A percentile compares a stretch with the other conserved stretches of the same genome.
Evolutionary conservation across 192 early-diverging fungal genomes (phyloP).

Genomic region (Entomortierella parvispora): DNA sequence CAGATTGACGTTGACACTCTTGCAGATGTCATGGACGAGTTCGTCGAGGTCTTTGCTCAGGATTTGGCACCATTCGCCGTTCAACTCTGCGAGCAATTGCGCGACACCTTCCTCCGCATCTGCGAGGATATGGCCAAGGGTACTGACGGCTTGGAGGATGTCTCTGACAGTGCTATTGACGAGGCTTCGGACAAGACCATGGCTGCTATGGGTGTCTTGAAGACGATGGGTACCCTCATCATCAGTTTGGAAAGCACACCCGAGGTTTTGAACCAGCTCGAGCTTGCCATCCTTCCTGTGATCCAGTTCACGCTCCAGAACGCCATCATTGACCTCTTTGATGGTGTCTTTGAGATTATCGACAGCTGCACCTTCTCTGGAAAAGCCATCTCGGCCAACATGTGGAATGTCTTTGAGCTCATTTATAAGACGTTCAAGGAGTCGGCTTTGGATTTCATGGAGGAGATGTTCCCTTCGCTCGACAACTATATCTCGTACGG

Average conservation of each 20-base stretch:
- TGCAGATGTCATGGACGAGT: conserved; percentile 86
- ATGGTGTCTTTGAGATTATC: conserved; percentile 89
- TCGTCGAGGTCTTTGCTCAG: conserved; percentile 92
- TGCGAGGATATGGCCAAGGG: conserved; percentile 59
- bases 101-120: conserved; percentile 89
- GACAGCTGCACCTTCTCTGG: conserved; percentile 87
- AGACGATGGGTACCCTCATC: conserved; percentile 91
- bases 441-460: conserved; percentile 87
- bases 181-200: conserved; percentile 85
- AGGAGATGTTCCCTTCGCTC: conserved; percentile 89
- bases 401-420: conserved; percentile 86
- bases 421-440: conserved; percentile 84
- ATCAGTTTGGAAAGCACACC: conserved; percentile 85
- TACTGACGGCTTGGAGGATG: conserved; percentile 51
- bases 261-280: conserved; percentile 82
- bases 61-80: conserved; percentile 95
- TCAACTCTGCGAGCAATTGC: conserved; percentile 87
- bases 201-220: conserved; percentile 90
- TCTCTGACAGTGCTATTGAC: conserved; percentile 69
- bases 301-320: conserved; percentile 84
- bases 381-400: conserved; percentile 83
- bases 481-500: conserved; percentile 93
- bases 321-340: conserved; percentile 79
- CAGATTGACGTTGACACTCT: conserved; percentile 95
- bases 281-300: conserved; percentile 81